These are phyloP conservation scores for Pleurostoma richardsiae DNA, from an alignment of 2,329 filamentous ascomycete genomes.

Conservation along the genomic window DNA sequence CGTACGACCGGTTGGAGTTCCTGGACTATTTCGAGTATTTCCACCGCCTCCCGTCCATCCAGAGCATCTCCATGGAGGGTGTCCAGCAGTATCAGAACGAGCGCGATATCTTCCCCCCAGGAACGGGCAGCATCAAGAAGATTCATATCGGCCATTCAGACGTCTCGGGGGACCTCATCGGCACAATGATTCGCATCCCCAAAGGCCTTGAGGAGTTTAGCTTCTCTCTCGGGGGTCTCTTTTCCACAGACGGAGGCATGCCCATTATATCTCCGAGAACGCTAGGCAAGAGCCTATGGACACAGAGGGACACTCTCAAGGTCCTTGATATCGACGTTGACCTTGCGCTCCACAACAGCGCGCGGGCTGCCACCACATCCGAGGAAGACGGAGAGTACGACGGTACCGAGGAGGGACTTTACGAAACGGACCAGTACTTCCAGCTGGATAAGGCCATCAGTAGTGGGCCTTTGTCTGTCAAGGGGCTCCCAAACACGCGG, in stretches of 20 bases:
- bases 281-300: conserved; percentile 4
- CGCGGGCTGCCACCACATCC: neutral
- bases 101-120: conserved; percentile 1
- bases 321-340: conserved; percentile 7
- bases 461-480: neutral
- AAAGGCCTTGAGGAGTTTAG: conserved; percentile 4
- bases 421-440: neutral
- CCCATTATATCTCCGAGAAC: conserved; percentile 1
- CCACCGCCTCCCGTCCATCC: conserved; percentile 6
- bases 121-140: conserved; percentile 4
- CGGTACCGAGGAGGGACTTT: neutral
- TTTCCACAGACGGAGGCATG: neutral
- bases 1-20: conserved; percentile 3
- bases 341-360: neutral
- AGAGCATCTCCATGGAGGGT: conserved; percentile 4
- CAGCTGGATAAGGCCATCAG: neutral
- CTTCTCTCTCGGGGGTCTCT: conserved; percentile 2
- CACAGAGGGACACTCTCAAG: conserved; percentile 4
- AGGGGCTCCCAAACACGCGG: neutral
- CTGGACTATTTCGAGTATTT: conserved; percentile 6
- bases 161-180: conserved; percentile 1
- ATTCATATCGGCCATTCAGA: conserved; percentile 6
- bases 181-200: conserved; percentile 8
- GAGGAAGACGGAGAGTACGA: neutral
- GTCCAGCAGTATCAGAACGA: conserved; percentile 5